These are phyloP conservation scores for Mucor racemosus DNA, from an alignment of 371 early-diverging fungal genomes.

Conservation along the genomic window DNA sequence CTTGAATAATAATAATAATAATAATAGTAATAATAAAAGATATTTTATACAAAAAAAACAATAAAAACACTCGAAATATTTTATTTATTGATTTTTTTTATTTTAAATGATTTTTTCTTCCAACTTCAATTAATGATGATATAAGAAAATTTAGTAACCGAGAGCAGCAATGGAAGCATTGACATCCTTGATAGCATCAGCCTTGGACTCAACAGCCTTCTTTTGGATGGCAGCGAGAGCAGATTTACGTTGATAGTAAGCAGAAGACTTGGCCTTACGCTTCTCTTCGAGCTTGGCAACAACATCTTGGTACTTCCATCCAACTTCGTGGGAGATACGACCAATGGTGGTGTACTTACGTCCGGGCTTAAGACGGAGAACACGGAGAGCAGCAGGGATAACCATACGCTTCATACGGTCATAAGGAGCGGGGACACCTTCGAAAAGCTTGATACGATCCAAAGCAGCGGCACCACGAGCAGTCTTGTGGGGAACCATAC, in stretches of 20 bases:
- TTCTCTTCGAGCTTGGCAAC: conserved; percentile 96
- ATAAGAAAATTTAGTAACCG: conserved; percentile 56
- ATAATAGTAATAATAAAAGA: not conserved
- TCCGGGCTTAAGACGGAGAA: conserved; percentile 95
- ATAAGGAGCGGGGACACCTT: conserved; percentile 99
- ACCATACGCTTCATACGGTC: conserved; percentile 97
- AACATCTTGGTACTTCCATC: conserved; percentile 99
- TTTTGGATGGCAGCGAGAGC: conserved; percentile 50
- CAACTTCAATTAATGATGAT: conserved; percentile 6
- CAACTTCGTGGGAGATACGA: conserved; percentile 95
- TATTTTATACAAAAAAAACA: not conserved
- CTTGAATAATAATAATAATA: not conserved
- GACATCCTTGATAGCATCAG: conserved; percentile 53
- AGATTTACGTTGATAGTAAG: conserved; percentile 91
- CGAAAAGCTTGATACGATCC: conserved; percentile 98
- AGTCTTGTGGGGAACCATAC: conserved; percentile 99
- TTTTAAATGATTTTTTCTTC: conserved; percentile 9
- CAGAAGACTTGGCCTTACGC: conserved; percentile 94
- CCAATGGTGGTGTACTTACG: conserved; percentile 97
- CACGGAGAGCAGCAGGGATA: conserved; percentile 96
- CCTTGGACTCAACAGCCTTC: conserved; percentile 58
- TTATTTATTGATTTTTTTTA: conserved; percentile 6
- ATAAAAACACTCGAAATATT: not conserved
- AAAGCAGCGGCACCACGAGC: conserved; percentile 98
- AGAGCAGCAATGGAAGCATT: conserved; percentile 55